Evolutionary conservation across 2,329 filamentous ascomycete species (phyloP), one percentile per base, ranked within the genome.

Genomic region (Cordyceps javanica): DNA sequence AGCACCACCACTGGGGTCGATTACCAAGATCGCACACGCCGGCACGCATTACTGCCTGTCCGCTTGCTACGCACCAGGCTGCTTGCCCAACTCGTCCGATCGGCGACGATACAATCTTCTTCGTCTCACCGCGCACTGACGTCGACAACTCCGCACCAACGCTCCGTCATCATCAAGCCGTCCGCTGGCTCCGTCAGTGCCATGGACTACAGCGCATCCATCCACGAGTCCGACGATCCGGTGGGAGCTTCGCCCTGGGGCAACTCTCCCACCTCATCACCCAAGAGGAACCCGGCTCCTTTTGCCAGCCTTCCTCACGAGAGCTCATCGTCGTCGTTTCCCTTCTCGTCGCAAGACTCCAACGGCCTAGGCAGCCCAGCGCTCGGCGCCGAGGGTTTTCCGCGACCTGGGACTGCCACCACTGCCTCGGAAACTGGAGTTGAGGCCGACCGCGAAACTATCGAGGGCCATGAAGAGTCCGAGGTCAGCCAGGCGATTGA

Each of bases 161-260:
- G 34, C 13, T 41, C 23, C 6, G 41, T 48, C 53, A 34, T 56
- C 53, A 48, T 46, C 44, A 44, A 54, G 39, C 51, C 49, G 21
- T 52, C 34, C 38, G 45, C 57, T n/a, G n/a, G n/a, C n/a, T n/a
- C n/a, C n/a, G n/a, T n/a, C 58, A 50, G 42, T 62, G 66, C 67
- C 62, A 85, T 85, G 82, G 82, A 85, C 71, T 85, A 84, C 69
- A 79, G 77, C 69, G 70, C 80, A 61, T 77, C 80, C 14, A 80
- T 83, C 64, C 66, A 77, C 66, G 81, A 84, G 63, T 72, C 73
- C 53, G 82, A 84, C 46, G 76, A 83, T 62, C 74, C 78, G 19
- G 73, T 71, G 46, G 79, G 75, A 59, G 75, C 73, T 60, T 83
- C 81, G 32, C 81, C 82, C 2, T 84, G 82, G 81, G 81, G 79